These are phyloP conservation scores for Candida ficus DNA, from an alignment of 805 yeast genomes.

Conservation along the genomic window DNA sequence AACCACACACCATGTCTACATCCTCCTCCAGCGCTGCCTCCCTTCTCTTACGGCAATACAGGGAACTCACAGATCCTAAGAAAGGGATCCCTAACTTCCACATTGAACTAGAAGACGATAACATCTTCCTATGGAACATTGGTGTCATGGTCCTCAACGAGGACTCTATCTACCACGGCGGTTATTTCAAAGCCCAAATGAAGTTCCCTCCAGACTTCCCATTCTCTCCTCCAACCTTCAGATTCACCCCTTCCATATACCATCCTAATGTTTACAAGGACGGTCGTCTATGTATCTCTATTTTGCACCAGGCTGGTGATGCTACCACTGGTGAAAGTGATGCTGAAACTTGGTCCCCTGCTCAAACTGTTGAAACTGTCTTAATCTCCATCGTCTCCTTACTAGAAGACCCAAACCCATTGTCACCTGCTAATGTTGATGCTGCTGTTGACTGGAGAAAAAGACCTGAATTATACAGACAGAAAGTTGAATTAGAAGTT, in stretches of 20 bases:
- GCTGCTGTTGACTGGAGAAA: constrained; percentile 90
- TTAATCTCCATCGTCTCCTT: constrained; percentile 85
- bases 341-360: constrained; percentile 91
- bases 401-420: constrained; percentile 88
- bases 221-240: constrained; percentile 84
- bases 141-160: constrained; percentile 89
- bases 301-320: constrained; percentile 88
- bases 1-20: constrained; percentile 7
- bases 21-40: constrained; percentile 56
- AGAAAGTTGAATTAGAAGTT: constrained; percentile 74
- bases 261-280: constrained; percentile 95
- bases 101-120: constrained; percentile 60
- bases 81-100: constrained; percentile 71
- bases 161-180: constrained; percentile 90
- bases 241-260: constrained; percentile 88
- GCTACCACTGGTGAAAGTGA: constrained; percentile 88
- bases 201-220: constrained; percentile 90
- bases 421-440: constrained; percentile 94
- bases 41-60: constrained; percentile 84
- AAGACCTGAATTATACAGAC: constrained; percentile 69
- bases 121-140: constrained; percentile 68
- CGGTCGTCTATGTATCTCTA: constrained; percentile 89
- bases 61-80: constrained; percentile 89
- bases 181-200: constrained; percentile 92
- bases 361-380: constrained; percentile 88